Percentiles rank a stretch among this genome's conserved stretches.
phyloP scores from a whole-genome alignment of 306 rosid genomes.

The Fragaria nilgerrensis region DNA sequence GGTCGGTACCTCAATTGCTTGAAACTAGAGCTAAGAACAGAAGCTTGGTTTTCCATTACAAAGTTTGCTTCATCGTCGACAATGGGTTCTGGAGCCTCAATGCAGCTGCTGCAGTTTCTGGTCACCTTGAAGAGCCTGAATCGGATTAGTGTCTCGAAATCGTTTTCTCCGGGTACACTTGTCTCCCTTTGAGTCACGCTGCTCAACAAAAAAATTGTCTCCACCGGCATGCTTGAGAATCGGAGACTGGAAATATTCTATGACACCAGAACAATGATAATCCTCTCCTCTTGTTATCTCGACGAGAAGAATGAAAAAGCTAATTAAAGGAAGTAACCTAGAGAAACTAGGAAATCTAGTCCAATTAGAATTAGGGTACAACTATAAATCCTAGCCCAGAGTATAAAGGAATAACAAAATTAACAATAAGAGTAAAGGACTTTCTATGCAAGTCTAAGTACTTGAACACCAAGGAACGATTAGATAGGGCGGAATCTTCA shows the following conservation, averaged over 20 bases:
- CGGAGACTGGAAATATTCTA: too few relatives aligned
- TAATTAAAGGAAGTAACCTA: too few relatives aligned
- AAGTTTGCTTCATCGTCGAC: background rate
- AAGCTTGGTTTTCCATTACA: background rate
- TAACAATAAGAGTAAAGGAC: background rate
- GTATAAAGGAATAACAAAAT: background rate
- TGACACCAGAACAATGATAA: too few relatives aligned
- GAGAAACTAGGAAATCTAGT: background rate
- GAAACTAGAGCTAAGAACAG: background rate
- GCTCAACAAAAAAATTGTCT: background rate
- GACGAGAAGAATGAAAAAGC: background rate
- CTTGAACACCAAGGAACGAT: background rate
- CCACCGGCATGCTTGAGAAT: background rate
- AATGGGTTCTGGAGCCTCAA: conserved; percentile 3
- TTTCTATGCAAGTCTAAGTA: background rate
- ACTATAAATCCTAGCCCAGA: too few relatives aligned
- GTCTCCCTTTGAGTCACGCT: background rate
- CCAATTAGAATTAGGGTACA: background rate
- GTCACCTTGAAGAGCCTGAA: background rate
- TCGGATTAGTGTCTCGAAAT: background rate
- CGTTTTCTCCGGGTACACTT: background rate
- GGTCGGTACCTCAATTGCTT: background rate
- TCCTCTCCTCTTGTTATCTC: too few relatives aligned
- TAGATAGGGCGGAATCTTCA: background rate
- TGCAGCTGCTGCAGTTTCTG: background rate